These are phyloP conservation scores for Dichomitus squalens DNA, from an alignment of 1,284 basidiomycete species.

Conservation along the genomic window DNA sequence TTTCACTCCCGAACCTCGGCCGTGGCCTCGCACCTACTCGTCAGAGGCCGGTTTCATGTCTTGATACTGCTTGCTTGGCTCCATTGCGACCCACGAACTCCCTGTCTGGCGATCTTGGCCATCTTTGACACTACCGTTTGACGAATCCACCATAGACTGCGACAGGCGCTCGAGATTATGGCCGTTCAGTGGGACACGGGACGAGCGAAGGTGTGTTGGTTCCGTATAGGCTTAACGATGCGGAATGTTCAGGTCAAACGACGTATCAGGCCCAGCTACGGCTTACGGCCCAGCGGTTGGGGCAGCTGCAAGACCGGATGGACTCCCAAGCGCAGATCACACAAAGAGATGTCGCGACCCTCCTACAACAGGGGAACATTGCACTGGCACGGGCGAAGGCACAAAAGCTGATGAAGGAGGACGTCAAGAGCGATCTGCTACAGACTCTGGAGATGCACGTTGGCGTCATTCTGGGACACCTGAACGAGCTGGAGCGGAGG, in stretches of 20 bases:
- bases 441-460: slow-evolving; percentile 70
- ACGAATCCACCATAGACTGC: not conserved
- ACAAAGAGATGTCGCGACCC: slow-evolving; percentile 65
- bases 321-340: slow-evolving; percentile 64
- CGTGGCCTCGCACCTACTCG: not conserved
- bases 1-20: not conserved
- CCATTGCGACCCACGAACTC: not conserved
- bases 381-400: slow-evolving; percentile 68
- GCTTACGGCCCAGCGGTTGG: slow-evolving; percentile 62
- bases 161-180: slow-evolving; percentile 10
- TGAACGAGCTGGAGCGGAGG: slow-evolving; percentile 58
- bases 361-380: slow-evolving; percentile 62
- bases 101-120: not conserved
- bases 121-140: not conserved
- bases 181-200: slow-evolving; percentile 43
- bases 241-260: not conserved
- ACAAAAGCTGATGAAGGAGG: slow-evolving; percentile 65
- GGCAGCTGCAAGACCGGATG: slow-evolving; percentile 68
- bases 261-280: slow-evolving; percentile 59
- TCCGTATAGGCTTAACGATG: not conserved
- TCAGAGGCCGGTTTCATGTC: slow-evolving; percentile 3
- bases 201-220: slow-evolving; percentile 46
- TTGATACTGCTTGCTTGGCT: not conserved
- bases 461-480: slow-evolving; percentile 58
- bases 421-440: slow-evolving; percentile 59